Evolutionary conservation across 768 basidiomycete genomes (phyloP), one percentile per base, ranked within the genome.

Genomic region (Boletus bicolor): DNA sequence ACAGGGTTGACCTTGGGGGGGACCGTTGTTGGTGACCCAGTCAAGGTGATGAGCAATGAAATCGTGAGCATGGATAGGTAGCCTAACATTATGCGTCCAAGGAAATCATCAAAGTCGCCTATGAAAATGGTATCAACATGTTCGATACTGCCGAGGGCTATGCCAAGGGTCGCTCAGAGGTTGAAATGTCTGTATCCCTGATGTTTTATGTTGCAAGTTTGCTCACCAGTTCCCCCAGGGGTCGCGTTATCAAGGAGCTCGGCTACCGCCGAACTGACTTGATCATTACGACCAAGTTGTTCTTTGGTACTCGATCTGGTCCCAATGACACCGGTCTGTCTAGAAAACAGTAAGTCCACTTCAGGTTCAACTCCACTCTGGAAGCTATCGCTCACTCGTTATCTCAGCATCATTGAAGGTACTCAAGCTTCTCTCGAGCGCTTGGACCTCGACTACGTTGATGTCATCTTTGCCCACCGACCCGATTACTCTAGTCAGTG

Each of bases 241-340:
- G 84, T 32, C 75, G 79, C 15, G 84, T 79, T 32, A 75, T 84
- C 68, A 76, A 75, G 67, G 81, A 83, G 60, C 76, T 82, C 30
- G 78, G 78, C 7, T 76, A 77, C 65, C 75, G 76, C 43, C 74
- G 82, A 35, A 65, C 68, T 24, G 82, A 84, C 54, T 51, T 82
- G 59, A 66, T 85, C 63, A 72, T 85, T 59, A 76, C 80, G 32
- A 84, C 82, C 59, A 84, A 84, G 59, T 36, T 84, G 60, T 85
- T 78, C 73, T 83, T 82, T 59, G 83, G 83, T 35, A 77, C 78
- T 30, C 68, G 77, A 34, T 62, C 66, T 17, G 80, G 79, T 51
- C 80, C 77, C 10, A 79, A 78, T 46, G 74, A 74, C 47, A 66
- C 58, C 7, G 74, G 72, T 55, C 53, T 76, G 7, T 76, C 71